Conservation (phyloP, 306 rosid species). For the Cyamopsis tetragonoloba region DNA sequence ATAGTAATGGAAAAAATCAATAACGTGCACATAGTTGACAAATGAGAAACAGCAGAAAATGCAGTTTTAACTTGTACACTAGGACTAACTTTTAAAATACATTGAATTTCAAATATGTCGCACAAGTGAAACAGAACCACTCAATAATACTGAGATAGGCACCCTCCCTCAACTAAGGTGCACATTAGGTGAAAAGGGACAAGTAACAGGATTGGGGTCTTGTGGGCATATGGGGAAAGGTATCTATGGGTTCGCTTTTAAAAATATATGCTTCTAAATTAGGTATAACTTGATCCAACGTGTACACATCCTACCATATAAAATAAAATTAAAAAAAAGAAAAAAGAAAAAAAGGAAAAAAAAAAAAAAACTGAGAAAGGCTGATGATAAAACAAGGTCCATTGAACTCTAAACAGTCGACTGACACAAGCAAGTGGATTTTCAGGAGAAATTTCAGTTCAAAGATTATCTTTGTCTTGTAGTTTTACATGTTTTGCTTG, state of each 20-base stretch:
- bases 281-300: not conserved
- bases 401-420: not conserved
- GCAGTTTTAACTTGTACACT: not conserved
- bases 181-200: not conserved
- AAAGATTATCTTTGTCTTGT: not conserved
- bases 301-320: conserved; percentile 1
- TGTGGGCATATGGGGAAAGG: not conserved
- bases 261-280: not conserved
- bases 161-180: not conserved
- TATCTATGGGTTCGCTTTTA: not conserved
- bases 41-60: not conserved
- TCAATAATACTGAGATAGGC: not conserved
- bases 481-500: not conserved
- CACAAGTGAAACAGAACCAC: not conserved
- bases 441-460: not conserved
- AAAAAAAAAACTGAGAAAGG: not conserved
- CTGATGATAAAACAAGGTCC: not conserved
- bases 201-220: not conserved
- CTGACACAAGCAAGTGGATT: not conserved
- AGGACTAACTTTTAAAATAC: not conserved
- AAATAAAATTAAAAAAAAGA: not conserved
- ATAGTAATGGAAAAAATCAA: not conserved
- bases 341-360: not conserved
- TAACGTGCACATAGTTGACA: not conserved
- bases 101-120: not conserved